Conservation (phyloP, 2,329 filamentous ascomycete genomes). For the Leptodontidium sp. region DNA sequence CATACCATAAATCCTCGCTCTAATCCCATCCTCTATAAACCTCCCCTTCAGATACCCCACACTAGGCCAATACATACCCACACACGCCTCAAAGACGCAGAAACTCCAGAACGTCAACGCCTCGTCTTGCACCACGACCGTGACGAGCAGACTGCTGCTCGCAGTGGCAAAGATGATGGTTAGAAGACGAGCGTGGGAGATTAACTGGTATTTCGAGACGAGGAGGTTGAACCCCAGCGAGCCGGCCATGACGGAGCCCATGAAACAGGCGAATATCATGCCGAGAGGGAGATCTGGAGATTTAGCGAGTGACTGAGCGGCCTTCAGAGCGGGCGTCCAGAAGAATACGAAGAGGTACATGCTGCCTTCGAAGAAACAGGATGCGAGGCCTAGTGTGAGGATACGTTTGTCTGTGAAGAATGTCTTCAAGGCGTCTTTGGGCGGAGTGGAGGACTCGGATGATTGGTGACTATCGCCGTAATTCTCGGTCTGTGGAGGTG, state of each 20-base stretch:
- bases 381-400: slow-evolving; percentile 58
- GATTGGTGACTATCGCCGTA: slow-evolving; percentile 50
- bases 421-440: slow-evolving; percentile 35
- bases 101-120: slow-evolving; percentile 61
- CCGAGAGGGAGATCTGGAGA: slow-evolving; percentile 56
- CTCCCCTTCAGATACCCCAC: slow-evolving; percentile 63
- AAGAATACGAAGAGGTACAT: slow-evolving; percentile 72
- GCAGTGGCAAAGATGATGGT: slow-evolving; percentile 52
- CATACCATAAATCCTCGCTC: slow-evolving; percentile 63
- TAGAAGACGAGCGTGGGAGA: slow-evolving; percentile 46
- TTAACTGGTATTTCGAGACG: slow-evolving; percentile 40
- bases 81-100: slow-evolving; percentile 63
- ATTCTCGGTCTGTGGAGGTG: slow-evolving; percentile 55
- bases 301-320: slow-evolving; percentile 45
- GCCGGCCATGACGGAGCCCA: slow-evolving; percentile 67
- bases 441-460: slow-evolving; percentile 26
- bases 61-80: slow-evolving; percentile 65
- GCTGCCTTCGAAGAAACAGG: slow-evolving; percentile 66
- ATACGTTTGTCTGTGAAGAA: slow-evolving; percentile 55
- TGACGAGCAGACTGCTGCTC: slow-evolving; percentile 51
- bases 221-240: slow-evolving; percentile 59
- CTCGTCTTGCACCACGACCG: slow-evolving; percentile 54
- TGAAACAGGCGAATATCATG: slow-evolving; percentile 64
- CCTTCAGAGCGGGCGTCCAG: slow-evolving; percentile 64
- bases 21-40: slow-evolving; percentile 60